Conservation (phyloP, 208 protist species). For the Porcisia deanei region DNA sequence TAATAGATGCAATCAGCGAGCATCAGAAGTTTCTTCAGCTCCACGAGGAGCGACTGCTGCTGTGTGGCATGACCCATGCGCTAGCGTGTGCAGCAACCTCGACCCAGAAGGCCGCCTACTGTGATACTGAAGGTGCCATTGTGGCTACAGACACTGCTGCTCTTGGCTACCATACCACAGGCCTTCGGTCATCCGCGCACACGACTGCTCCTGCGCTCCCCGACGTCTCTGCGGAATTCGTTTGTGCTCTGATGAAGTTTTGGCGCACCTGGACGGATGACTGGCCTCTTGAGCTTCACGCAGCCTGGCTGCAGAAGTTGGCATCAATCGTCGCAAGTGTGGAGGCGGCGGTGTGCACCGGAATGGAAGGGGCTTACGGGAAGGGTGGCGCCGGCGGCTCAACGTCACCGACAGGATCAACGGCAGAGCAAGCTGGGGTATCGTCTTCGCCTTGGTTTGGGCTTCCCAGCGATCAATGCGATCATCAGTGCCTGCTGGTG, state of each 20-base stretch:
- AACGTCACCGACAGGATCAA: not conserved
- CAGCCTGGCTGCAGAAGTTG: not conserved
- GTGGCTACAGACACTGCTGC: not conserved
- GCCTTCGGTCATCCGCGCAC: not conserved
- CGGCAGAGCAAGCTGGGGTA: not conserved
- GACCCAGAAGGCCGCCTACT: not conserved
- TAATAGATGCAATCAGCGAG: not conserved
- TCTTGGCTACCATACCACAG: not conserved
- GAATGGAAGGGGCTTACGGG: not conserved
- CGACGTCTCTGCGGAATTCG: slow-evolving; percentile 4
- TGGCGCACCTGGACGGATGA: slow-evolving; percentile 23
- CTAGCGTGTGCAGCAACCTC: not conserved
- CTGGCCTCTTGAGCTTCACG: not conserved
- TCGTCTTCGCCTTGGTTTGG: not conserved
- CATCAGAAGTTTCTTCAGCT: slow-evolving; percentile 5
- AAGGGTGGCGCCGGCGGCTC: not conserved
- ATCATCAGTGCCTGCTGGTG: not conserved
- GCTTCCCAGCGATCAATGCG: not conserved
- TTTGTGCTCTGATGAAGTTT: slow-evolving; percentile 16
- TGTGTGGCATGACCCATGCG: not conserved
- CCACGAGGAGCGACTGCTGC: slow-evolving; percentile 8
- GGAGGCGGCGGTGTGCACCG: not conserved
- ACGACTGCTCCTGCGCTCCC: not conserved
- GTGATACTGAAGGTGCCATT: not conserved
- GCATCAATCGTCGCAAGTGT: not conserved